Conservation (phyloP, 2,329 filamentous ascomycete species). For the Colletotrichum horii region DNA sequence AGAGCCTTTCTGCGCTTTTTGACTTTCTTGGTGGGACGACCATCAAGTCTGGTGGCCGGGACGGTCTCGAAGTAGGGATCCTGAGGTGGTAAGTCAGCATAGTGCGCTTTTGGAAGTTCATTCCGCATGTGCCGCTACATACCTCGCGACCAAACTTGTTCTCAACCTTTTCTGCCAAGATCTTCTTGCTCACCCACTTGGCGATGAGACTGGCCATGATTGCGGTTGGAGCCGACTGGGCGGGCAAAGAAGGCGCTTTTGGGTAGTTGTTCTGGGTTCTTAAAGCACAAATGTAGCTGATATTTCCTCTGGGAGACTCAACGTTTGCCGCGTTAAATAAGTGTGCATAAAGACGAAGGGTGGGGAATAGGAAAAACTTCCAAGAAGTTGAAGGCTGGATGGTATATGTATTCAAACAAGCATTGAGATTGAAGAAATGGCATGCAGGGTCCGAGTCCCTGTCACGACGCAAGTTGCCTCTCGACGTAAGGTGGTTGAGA, state of each 20-base stretch:
- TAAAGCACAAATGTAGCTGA: background rate
- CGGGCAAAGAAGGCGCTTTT: background rate
- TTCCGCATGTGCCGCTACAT: background rate
- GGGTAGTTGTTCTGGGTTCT: background rate
- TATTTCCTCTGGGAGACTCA: background rate
- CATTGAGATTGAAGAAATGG: background rate
- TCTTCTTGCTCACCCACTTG: constrained; percentile 61
- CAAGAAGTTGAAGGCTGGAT: background rate
- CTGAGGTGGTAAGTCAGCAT: constrained; percentile 48
- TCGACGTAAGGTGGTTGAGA: background rate
- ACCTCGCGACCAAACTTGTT: constrained; percentile 66
- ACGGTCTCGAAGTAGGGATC: constrained; percentile 91
- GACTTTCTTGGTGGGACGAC: constrained; percentile 69
- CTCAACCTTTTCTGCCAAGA: constrained; percentile 59
- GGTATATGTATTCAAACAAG: background rate
- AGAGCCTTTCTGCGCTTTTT: constrained; percentile 88
- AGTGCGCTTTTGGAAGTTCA: background rate
- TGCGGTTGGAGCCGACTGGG: constrained; percentile 2
- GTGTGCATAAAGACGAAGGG: background rate
- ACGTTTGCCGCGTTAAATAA: background rate
- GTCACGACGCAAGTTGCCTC: background rate
- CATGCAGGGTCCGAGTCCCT: constrained; percentile 2
- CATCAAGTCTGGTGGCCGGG: constrained; percentile 72
- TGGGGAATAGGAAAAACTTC: background rate
- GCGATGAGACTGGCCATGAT: constrained; percentile 58